Conservation (phyloP, 352 stramenopile genomes). For the Phytophthora crassamura region DNA sequence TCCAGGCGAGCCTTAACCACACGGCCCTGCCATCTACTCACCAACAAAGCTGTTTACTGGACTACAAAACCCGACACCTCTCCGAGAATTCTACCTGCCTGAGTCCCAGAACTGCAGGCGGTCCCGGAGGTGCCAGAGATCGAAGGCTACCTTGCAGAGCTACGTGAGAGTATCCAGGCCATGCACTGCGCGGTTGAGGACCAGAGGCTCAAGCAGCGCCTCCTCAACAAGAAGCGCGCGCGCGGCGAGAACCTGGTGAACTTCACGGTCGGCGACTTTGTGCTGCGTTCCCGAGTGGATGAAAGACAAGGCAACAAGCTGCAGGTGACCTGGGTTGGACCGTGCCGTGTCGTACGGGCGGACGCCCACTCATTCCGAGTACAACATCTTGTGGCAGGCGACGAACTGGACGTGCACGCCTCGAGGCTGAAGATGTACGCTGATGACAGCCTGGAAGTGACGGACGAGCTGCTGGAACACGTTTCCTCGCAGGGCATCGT, state of each 20-base stretch:
- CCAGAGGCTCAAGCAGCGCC: too few relatives aligned
- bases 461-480: too few relatives aligned
- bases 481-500: too few relatives aligned
- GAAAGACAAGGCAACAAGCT: neutral
- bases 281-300: neutral
- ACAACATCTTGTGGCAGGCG: neutral
- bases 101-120: neutral
- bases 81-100: neutral
- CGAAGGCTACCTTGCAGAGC: neutral
- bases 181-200: too few relatives aligned
- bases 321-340: neutral
- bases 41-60: conserved; percentile 1
- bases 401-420: neutral
- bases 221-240: too few relatives aligned
- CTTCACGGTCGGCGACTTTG: neutral
- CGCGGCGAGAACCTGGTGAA: too few relatives aligned
- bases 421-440: conserved; percentile 1
- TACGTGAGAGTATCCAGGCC: too few relatives aligned
- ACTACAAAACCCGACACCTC: neutral
- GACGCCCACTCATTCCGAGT: neutral
- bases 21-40: neutral
- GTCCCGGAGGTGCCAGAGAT: neutral
- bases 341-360: neutral
- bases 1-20: too few relatives aligned
- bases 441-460: too few relatives aligned